These are phyloP conservation scores for Drosera spatulata DNA, from an alignment of 179 eudicot species.

Conservation along the genomic window DNA sequence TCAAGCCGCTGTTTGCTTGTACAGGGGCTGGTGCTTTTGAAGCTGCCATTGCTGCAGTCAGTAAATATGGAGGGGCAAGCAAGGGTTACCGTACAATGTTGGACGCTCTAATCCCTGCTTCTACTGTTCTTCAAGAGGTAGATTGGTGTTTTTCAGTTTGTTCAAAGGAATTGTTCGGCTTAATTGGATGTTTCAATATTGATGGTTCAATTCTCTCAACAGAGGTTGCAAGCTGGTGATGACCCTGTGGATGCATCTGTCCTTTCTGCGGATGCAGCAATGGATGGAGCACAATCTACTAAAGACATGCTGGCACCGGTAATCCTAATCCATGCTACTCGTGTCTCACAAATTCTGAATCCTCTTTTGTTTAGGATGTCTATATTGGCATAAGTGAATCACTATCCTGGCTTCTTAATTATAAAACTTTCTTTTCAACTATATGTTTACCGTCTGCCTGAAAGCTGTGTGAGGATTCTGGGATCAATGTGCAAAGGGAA, in stretches of 20 bases:
- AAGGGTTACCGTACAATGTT: constrained; percentile 89
- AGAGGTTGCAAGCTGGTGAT: constrained; percentile 70
- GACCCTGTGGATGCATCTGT: constrained; percentile 70
- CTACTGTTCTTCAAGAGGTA: constrained; percentile 67
- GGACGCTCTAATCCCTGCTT: constrained; percentile 95
- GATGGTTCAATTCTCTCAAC: constrained; percentile 14
- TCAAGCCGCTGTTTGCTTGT: constrained; percentile 8
- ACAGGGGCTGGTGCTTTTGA: constrained; percentile 84
- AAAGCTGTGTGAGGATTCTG: too few relatives aligned
- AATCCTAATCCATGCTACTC: constrained; percentile 1
- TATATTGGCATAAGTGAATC: too few relatives aligned
- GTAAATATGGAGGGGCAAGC: constrained; percentile 86
- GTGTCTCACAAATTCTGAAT: not conserved
- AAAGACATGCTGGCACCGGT: constrained; percentile 90
- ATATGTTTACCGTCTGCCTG: too few relatives aligned
- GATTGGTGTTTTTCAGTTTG: constrained; percentile 3
- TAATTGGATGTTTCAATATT: constrained; percentile 5
- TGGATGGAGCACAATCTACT: constrained; percentile 76
- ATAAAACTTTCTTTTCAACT: too few relatives aligned
- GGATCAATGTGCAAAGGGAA: too few relatives aligned
- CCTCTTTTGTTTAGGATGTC: not conserved
- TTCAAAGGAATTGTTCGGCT: not conserved
- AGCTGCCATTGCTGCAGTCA: constrained; percentile 80
- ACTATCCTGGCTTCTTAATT: too few relatives aligned
- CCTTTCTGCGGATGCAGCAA: constrained; percentile 77